Conservation (phyloP, 441 rosid genomes). For the Flueggea neowawraea region DNA sequence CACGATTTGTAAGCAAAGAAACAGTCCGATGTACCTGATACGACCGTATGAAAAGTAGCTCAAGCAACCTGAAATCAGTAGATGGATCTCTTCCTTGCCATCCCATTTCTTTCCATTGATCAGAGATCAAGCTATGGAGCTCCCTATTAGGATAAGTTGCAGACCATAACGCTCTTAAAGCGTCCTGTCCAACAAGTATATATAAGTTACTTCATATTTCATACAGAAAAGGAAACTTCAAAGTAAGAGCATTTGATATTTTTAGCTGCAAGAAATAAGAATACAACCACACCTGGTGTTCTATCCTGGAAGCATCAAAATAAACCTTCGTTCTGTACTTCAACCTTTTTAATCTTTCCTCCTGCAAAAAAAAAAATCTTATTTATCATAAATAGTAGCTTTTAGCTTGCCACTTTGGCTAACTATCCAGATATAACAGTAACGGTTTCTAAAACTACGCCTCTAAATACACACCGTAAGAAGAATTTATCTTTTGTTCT, state of each 20-base stretch:
- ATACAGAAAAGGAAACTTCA: background rate
- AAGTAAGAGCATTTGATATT: background rate
- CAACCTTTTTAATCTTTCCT: slow-evolving; percentile 68
- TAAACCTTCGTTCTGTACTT: slow-evolving; percentile 63
- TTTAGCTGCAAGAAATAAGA: no score
- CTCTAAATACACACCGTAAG: no score
- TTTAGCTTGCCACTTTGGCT: no score
- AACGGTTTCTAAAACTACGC: no score
- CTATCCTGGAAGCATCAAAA: slow-evolving; percentile 67
- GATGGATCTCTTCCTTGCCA: slow-evolving; percentile 99
- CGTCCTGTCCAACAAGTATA: slow-evolving; percentile 38
- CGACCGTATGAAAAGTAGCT: background rate
- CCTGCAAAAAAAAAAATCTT: slow-evolving; percentile 30
- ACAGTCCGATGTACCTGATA: background rate
- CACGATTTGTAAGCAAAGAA: background rate
- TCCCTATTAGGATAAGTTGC: slow-evolving; percentile 68
- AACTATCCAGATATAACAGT: no score
- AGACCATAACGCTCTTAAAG: slow-evolving; percentile 80
- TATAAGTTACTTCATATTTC: no score
- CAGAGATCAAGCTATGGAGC: slow-evolving; percentile 70
- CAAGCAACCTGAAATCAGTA: slow-evolving; percentile 75
- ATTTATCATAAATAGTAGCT: background rate
- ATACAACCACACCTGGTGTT: slow-evolving; percentile 56
- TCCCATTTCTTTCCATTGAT: slow-evolving; percentile 97
- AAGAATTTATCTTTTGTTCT: no score